Percentiles rank a stretch among this genome's conserved stretches.
phyloP scores from a whole-genome alignment of 2,329 filamentous ascomycete species.

The Botrytis porri region DNA sequence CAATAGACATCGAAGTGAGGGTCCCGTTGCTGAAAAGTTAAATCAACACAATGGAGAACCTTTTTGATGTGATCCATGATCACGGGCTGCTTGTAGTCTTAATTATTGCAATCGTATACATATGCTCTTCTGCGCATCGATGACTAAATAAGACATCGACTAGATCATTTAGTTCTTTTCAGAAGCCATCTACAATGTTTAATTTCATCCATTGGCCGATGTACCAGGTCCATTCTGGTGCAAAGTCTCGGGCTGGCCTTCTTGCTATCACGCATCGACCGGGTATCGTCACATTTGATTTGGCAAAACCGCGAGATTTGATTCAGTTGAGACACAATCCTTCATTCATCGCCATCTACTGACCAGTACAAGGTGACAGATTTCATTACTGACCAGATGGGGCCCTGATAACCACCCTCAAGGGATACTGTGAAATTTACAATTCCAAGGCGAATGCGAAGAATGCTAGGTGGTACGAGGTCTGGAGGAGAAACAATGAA shows the following conservation, averaged over 20 bases:
- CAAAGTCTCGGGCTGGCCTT: constrained; percentile 33
- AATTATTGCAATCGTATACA: neutral
- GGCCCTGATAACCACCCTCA: neutral
- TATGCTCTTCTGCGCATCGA: neutral
- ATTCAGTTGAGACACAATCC: constrained; percentile 38
- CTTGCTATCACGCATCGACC: constrained; percentile 38
- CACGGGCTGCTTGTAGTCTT: neutral
- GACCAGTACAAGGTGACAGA: neutral
- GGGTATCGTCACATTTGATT: constrained; percentile 38
- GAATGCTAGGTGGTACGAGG: neutral
- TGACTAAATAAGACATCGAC: neutral
- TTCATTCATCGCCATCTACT: neutral
- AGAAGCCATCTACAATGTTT: constrained; percentile 19
- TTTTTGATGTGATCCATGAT: neutral
- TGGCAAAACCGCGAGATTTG: constrained; percentile 38
- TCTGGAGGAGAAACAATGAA: neutral
- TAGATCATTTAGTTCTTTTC: neutral
- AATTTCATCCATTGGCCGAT: constrained; percentile 20
- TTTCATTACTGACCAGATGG: neutral
- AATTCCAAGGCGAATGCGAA: constrained; percentile 4
- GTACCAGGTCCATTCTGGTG: constrained; percentile 28
- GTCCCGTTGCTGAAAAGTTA: neutral
- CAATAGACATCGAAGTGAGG: neutral
- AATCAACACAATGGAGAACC: neutral
- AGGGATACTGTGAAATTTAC: neutral